Base-by-base conservation (phyloP, 176 grass and related monocot genomes). In the Triticum timopheevii region DNA sequence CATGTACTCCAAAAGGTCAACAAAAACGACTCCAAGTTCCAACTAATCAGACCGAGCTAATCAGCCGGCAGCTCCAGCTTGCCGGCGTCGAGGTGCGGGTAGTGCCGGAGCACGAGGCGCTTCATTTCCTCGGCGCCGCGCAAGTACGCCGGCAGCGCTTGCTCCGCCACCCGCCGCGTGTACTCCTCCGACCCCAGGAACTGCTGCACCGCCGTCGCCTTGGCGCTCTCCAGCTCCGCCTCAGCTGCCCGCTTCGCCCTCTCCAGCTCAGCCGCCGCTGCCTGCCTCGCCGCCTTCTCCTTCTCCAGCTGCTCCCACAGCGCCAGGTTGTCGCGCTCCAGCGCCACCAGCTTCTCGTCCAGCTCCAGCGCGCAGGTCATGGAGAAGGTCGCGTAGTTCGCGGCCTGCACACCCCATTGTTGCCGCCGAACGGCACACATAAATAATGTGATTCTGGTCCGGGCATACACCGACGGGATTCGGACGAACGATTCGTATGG, bases 61-160 rank as follows among this genome's bases (percentile, higher is more conserved):
- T 49, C 45, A 15, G 1, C 0, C 45, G 13, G 45, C 45, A 49
- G 45, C 45, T 49, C 45, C 45, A 49, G 45, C 45, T 15, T 49
- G 13, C 45, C 45, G 45, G 45, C 45, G 45, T 49, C 45, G 13
- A 49, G 45, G 45, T 49, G 45, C 45, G 45, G 45, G 45, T 49
- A 49, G 45, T 49, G 45, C 45, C 45, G 45, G 45, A 49, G 45
- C 45, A 49, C 45, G 45, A 49, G 4, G 13, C 45, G 69, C 88
- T 80, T 89, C 83, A 85, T 85, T 61, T 89, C 61, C 69, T 45
- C 77, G 24, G 54, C 5, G 76, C 82, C 82, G 17, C 68, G 56
- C 58, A 66, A 56, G 42, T 89, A 89, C 7, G 24, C 34, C 25
- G n/a, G 9, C 61, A 83, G 71, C 34, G 70, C 86, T 63, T 42